A percentile compares a stretch with the other conserved stretches of the same genome.
Evolutionary conservation across 2,329 filamentous ascomycete species (phyloP).

Genomic region (Pseudocercospora fuligena): DNA sequence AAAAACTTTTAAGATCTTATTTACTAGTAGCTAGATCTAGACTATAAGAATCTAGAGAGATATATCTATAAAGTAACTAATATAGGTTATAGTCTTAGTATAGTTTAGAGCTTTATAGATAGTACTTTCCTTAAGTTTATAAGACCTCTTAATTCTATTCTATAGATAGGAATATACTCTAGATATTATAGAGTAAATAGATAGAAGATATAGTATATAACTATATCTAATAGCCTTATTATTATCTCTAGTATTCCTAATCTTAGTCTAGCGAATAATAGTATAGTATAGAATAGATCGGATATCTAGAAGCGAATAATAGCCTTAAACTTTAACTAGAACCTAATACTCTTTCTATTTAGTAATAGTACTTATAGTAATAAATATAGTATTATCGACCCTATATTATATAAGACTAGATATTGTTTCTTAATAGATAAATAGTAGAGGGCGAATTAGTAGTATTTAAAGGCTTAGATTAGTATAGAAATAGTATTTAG

Average conservation of each 20-base stretch:
- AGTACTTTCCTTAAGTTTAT: neutral
- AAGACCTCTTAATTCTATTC: neutral
- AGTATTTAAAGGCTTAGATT: neutral
- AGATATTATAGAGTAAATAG: neutral
- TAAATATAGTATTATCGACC: neutral
- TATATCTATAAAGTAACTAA: neutral
- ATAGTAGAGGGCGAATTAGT: neutral
- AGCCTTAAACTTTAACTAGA: neutral
- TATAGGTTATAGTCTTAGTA: neutral
- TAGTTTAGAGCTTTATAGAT: neutral
- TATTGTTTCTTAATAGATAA: neutral
- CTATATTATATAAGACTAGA: neutral
- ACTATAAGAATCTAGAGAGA: neutral
- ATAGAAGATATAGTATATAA: neutral
- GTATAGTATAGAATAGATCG: neutral
- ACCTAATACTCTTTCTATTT: neutral
- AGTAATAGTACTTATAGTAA: neutral
- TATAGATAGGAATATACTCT: neutral
- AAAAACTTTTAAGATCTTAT: neutral
- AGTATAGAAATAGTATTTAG: neutral
- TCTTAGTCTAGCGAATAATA: neutral
- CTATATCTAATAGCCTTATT: neutral
- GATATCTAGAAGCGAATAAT: neutral
- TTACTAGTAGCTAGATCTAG: neutral
- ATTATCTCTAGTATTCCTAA: neutral